A percentile compares a stretch with the other conserved stretches of the same genome.
Evolutionary conservation across 2,329 filamentous ascomycete genomes (phyloP).

Genomic region (Periconia digitata): DNA sequence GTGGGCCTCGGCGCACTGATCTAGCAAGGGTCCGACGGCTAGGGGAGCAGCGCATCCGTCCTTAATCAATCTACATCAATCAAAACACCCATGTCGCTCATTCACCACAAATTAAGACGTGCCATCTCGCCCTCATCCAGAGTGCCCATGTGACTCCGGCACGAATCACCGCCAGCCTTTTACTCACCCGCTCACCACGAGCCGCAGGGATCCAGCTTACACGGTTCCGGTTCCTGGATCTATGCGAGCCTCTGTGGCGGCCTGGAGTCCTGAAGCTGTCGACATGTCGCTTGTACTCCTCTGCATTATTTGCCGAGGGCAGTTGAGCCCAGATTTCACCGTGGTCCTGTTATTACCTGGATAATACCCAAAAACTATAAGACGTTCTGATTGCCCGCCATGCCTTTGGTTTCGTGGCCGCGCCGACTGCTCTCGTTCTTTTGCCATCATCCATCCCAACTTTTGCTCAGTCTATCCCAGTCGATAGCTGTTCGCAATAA

Average conservation of each 20-base stretch:
- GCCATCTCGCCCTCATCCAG: conserved; percentile 23
- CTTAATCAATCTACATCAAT: conserved; percentile 43
- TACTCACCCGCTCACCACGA: conserved; percentile 24
- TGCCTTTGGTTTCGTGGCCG: conserved; percentile 23
- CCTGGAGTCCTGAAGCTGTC: neutral
- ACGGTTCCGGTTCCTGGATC: conserved; percentile 31
- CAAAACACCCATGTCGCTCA: conserved; percentile 24
- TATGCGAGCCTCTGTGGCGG: conserved; percentile 20
- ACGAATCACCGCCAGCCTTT: conserved; percentile 27
- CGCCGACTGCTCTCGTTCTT: conserved; percentile 24
- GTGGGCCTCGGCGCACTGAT: conserved; percentile 9
- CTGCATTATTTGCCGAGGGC: neutral
- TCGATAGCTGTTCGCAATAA: conserved; percentile 25
- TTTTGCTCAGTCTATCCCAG: conserved; percentile 20
- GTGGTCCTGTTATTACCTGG: conserved; percentile 8
- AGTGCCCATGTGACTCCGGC: conserved; percentile 18
- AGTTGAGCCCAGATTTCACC: conserved; percentile 5
- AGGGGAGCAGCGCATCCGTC: conserved; percentile 30
- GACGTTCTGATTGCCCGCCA: conserved; percentile 22
- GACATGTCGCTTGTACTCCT: neutral
- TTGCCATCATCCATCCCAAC: conserved; percentile 7
- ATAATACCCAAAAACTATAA: conserved; percentile 32
- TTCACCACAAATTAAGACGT: conserved; percentile 34
- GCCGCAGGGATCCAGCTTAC: neutral
- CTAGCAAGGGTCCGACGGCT: conserved; percentile 22